Percentiles rank a stretch among this genome's conserved stretches.
Conservation (phyloP, 2,329 filamentous ascomycete species). For the Ophiostoma montium region DNA sequence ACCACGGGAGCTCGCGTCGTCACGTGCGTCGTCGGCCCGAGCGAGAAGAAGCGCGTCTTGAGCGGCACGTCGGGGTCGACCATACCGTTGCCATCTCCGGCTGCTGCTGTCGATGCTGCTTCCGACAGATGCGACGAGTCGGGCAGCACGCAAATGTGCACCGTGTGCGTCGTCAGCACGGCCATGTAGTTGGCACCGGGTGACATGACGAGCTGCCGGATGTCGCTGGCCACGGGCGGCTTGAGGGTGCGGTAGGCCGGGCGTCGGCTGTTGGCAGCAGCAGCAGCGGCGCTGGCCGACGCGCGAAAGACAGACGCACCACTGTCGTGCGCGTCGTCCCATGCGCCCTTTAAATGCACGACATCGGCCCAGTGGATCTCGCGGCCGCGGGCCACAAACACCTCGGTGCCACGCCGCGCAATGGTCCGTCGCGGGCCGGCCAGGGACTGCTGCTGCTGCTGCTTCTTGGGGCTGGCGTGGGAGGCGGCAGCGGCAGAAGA, state of each 20-base stretch:
- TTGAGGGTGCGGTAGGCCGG: conserved; percentile 50
- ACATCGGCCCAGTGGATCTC: conserved; percentile 89
- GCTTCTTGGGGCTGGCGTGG: conserved; percentile 25
- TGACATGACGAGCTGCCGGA: conserved; percentile 73
- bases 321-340: conserved; percentile 31
- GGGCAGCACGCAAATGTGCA: conserved; percentile 77
- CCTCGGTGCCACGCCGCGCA: conserved; percentile 67
- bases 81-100: too few relatives aligned
- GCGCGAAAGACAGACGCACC: too few relatives aligned
- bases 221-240: conserved; percentile 64
- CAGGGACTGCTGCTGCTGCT: conserved; percentile 15
- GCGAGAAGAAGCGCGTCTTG: conserved; percentile 72
- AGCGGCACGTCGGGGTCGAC: conserved; percentile 47
- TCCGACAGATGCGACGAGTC: conserved; percentile 54
- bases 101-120: too few relatives aligned
- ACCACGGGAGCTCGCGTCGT: conserved; percentile 69
- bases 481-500: conserved; percentile 23
- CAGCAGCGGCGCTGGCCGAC: too few relatives aligned
- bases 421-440: conserved; percentile 50
- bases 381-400: conserved; percentile 78
- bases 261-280: conserved; percentile 11
- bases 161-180: conserved; percentile 72
- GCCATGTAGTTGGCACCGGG: conserved; percentile 72
- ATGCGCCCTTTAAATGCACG: conserved; percentile 56
- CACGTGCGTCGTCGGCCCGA: conserved; percentile 88